A percentile compares a stretch with the other conserved stretches of the same genome.
Conservation (phyloP, 768 basidiomycete genomes). For the Suillus fuscotomentosus region DNA sequence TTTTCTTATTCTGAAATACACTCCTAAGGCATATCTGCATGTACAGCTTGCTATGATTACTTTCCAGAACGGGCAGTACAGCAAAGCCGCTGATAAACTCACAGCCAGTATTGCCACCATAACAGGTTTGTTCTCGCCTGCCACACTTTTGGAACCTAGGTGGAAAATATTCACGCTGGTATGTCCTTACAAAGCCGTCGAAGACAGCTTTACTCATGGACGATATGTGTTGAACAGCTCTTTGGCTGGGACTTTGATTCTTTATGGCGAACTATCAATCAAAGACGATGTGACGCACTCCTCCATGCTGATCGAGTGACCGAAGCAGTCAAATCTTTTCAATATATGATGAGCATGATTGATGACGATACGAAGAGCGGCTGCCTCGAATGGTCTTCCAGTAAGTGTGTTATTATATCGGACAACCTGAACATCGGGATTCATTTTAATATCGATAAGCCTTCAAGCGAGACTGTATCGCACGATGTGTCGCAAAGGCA, state of each 20-base stretch:
- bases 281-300: not conserved
- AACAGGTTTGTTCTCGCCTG: not conserved
- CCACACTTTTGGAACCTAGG: not conserved
- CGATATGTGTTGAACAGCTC: not conserved
- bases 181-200: not conserved
- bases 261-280: not conserved
- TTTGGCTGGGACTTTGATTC: not conserved
- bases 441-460: not conserved
- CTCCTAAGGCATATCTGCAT: not conserved
- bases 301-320: not conserved
- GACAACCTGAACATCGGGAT: not conserved
- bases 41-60: not conserved
- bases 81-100: not conserved
- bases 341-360: not conserved
- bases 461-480: not conserved
- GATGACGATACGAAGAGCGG: not conserved
- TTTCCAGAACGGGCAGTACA: not conserved
- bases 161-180: not conserved
- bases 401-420: not conserved
- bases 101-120: not conserved
- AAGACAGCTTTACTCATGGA: not conserved
- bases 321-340: not conserved
- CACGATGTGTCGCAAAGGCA: not conserved
- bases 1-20: not conserved
- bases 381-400: not conserved